These are phyloP conservation scores for Phytophthora pluvialis DNA, from an alignment of 352 stramenopile species.

Conservation along the genomic window DNA sequence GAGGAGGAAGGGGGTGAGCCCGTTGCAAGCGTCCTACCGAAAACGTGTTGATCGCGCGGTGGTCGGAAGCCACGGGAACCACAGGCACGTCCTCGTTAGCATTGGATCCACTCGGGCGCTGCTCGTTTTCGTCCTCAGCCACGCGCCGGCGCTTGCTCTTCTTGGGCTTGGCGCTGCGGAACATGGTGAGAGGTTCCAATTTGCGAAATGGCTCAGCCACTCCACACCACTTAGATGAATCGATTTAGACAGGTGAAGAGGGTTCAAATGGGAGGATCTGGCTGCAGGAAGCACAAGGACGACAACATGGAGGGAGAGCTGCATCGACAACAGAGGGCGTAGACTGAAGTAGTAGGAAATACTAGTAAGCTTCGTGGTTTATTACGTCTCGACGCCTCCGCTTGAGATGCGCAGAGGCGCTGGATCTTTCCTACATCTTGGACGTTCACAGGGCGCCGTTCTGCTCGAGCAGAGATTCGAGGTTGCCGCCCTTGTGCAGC, in stretches of 20 bases:
- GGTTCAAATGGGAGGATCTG: too few relatives aligned
- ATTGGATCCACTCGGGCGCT: not conserved
- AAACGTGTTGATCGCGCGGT: slow-evolving; percentile 23
- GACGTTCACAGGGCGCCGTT: slow-evolving; percentile 50
- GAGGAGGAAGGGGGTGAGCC: not conserved
- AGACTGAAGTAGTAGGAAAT: too few relatives aligned
- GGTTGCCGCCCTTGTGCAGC: slow-evolving; percentile 86
- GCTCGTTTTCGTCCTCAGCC: slow-evolving; percentile 44
- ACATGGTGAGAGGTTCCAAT: slow-evolving; percentile 32
- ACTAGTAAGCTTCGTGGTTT: not conserved
- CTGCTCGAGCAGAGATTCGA: slow-evolving; percentile 89
- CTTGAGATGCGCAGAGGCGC: not conserved
- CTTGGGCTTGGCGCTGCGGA: slow-evolving; percentile 48
- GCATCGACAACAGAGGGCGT: too few relatives aligned
- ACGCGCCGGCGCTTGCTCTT: slow-evolving; percentile 58
- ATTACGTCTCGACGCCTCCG: slow-evolving; percentile 9
- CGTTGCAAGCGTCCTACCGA: slow-evolving; percentile 3
- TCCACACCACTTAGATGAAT: slow-evolving; percentile 17
- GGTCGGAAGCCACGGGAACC: slow-evolving; percentile 7
- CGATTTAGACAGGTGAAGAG: slow-evolving; percentile 10
- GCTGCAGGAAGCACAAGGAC: too few relatives aligned
- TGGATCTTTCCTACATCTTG: slow-evolving; percentile 28
- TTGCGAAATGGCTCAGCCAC: slow-evolving; percentile 12
- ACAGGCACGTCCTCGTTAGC: slow-evolving; percentile 12
- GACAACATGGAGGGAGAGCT: too few relatives aligned